A percentile compares a stretch with the other conserved stretches of the same genome.
Evolutionary conservation across 257 asterid genomes (phyloP).

Genomic region (Capsicum chinense): DNA sequence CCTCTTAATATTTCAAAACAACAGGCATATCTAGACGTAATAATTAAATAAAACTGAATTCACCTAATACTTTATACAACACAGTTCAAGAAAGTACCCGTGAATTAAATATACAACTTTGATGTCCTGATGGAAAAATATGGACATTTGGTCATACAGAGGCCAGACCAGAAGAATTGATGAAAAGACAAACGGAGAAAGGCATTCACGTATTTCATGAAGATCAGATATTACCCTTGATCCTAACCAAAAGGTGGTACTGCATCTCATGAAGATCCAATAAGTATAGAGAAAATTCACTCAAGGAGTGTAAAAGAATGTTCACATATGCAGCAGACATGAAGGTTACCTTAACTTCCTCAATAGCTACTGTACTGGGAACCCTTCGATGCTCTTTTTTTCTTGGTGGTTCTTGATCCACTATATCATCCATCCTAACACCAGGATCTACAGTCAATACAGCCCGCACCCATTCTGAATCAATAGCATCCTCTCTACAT

Average conservation of each 20-base stretch:
- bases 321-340: slow-evolving; percentile 9
- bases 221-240: slow-evolving; percentile 8
- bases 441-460: slow-evolving; percentile 82
- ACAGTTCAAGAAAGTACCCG: background rate
- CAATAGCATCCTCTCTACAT: slow-evolving; percentile 52
- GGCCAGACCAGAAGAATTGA: slow-evolving; percentile 16
- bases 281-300: slow-evolving; percentile 22
- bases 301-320: slow-evolving; percentile 3
- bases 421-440: slow-evolving; percentile 91
- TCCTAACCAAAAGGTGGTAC: slow-evolving; percentile 13
- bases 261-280: slow-evolving; percentile 21
- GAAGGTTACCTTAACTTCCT: slow-evolving; percentile 86
- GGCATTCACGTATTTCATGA: background rate
- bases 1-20: slow-evolving; percentile 11
- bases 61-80: background rate
- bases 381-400: slow-evolving; percentile 98
- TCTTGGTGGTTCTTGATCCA: slow-evolving; percentile 88
- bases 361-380: slow-evolving; percentile 98
- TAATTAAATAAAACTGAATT: background rate
- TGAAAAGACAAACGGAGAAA: slow-evolving; percentile 4
- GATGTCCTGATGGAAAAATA: slow-evolving; percentile 10
- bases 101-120: slow-evolving; percentile 1
- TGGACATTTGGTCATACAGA: background rate
- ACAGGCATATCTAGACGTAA: background rate
- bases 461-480: slow-evolving; percentile 58